A percentile compares a stretch with the other conserved stretches of the same genome.
These are phyloP conservation scores for Saturnispora halmiae DNA, from an alignment of 805 yeast genomes.

Conservation along the genomic window DNA sequence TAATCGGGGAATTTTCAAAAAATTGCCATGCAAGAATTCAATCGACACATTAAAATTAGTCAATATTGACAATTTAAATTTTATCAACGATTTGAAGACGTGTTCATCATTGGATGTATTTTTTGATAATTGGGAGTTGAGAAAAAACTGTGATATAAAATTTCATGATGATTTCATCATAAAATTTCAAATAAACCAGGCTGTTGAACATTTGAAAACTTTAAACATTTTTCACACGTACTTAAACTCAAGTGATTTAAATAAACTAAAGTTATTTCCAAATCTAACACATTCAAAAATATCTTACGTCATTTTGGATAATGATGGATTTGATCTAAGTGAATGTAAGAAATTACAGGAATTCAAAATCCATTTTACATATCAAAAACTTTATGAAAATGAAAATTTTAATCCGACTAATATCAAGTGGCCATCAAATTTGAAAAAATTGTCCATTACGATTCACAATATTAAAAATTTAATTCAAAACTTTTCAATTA, in stretches of 20 bases:
- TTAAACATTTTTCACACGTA: slow-evolving; percentile 26
- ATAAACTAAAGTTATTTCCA: slow-evolving; percentile 22
- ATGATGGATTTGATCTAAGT: slow-evolving; percentile 24
- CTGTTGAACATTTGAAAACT: slow-evolving; percentile 17
- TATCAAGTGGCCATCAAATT: slow-evolving; percentile 24
- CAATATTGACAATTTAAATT: slow-evolving; percentile 24
- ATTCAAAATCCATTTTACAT: slow-evolving; percentile 25
- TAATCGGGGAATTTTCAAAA: slow-evolving; percentile 23
- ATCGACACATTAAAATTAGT: slow-evolving; percentile 23
- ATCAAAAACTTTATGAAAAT: slow-evolving; percentile 17
- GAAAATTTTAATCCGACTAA: slow-evolving; percentile 7
- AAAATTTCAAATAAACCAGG: slow-evolving; percentile 16
- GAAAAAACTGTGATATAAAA: slow-evolving; percentile 21
- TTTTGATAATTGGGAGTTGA: slow-evolving; percentile 27
- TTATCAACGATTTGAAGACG: slow-evolving; percentile 19
- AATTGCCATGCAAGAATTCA: slow-evolving; percentile 20
- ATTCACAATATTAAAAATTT: slow-evolving; percentile 25
- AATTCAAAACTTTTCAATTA: slow-evolving; percentile 22
- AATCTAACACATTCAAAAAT: slow-evolving; percentile 25
- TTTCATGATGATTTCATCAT: slow-evolving; percentile 22
- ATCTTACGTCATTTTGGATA: slow-evolving; percentile 23
- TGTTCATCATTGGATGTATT: slow-evolving; percentile 24
- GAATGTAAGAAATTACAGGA: slow-evolving; percentile 23
- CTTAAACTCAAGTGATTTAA: slow-evolving; percentile 22
- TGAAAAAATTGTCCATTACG: slow-evolving; percentile 24